Evolutionary conservation across 805 yeast species (phyloP).

Genomic region (Naumovozyma castellii): DNA sequence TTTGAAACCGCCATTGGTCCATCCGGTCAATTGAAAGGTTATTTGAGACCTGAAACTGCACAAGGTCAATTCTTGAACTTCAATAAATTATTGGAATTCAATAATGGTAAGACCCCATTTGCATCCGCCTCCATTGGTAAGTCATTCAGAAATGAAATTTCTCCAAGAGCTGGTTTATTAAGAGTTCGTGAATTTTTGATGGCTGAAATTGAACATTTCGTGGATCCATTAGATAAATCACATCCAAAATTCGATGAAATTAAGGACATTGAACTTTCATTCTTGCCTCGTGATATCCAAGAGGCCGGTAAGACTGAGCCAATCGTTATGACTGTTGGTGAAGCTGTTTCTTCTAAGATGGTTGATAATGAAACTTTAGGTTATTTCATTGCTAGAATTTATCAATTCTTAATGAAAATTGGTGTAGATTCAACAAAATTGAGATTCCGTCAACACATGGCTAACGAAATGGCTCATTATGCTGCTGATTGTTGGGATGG

Average conservation of each 20-base stretch:
- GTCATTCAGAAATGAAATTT: conserved; percentile 96
- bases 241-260: conserved; percentile 77
- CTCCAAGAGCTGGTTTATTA: conserved; percentile 94
- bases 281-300: conserved; percentile 83
- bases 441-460: conserved; percentile 97
- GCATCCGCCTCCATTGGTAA: conserved; percentile 99
- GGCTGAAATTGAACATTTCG: conserved; percentile 99
- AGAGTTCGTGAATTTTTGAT: conserved; percentile 97
- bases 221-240: conserved; percentile 81
- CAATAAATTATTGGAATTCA: conserved; percentile 84
- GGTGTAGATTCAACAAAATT: conserved; percentile 80
- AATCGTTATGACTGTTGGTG: conserved; percentile 63
- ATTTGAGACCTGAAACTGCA: conserved; percentile 96
- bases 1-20: conserved; percentile 99
- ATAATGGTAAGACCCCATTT: conserved; percentile 95
- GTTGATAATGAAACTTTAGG: conserved; percentile 96
- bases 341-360: conserved; percentile 80
- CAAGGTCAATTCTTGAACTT: conserved; percentile 98
- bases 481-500: conserved; percentile 99
- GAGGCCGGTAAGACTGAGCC: conserved; percentile 72
- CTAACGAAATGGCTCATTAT: conserved; percentile 98
- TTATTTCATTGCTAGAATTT: conserved; percentile 90
- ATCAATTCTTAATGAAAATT: conserved; percentile 69
- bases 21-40: conserved; percentile 92
- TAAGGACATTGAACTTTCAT: conserved; percentile 58